A percentile compares a stretch with the other conserved stretches of the same genome.
Conservation (phyloP, 345 rosid species). For the Arabis alpina region DNA sequence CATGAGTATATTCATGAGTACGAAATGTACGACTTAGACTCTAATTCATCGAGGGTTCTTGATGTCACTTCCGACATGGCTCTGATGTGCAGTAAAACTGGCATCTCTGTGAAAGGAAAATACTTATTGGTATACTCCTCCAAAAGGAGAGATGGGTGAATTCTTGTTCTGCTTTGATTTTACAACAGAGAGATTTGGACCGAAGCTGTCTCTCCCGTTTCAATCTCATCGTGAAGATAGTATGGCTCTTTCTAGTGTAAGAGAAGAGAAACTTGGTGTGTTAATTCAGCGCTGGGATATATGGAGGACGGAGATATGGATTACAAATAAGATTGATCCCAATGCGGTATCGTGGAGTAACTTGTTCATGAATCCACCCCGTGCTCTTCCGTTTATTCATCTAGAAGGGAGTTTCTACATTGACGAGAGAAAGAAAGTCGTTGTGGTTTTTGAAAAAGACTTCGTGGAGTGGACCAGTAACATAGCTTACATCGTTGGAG, state of each 20-base stretch:
- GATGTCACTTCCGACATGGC: constrained; percentile 1
- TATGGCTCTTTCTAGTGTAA: constrained; percentile 4
- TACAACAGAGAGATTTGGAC: constrained; percentile 3
- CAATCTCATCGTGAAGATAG: neutral
- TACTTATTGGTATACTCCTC: constrained; percentile 19
- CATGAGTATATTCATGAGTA: neutral
- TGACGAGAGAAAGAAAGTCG: neutral
- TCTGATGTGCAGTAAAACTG: constrained; percentile 1
- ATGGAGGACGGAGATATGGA: neutral
- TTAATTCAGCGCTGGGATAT: neutral
- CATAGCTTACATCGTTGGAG: constrained; percentile 25
- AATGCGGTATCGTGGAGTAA: neutral
- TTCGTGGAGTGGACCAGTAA: neutral
- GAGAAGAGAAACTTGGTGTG: constrained; percentile 18
- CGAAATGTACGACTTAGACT: constrained; percentile 3
- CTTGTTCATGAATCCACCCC: constrained; percentile 8
- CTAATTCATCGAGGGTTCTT: neutral
- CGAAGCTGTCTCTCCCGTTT: constrained; percentile 8
- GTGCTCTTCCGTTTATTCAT: neutral
- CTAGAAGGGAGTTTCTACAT: neutral
- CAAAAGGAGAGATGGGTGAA: neutral
- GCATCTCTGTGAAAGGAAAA: neutral
- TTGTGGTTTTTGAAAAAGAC: neutral
- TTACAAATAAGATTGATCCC: constrained; percentile 18
- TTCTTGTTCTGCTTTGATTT: constrained; percentile 17